Percentiles rank a stretch among this genome's conserved stretches.
These are phyloP conservation scores for Pseudocercospora eumusae DNA, from an alignment of 2,329 filamentous ascomycete species.

Conservation along the genomic window DNA sequence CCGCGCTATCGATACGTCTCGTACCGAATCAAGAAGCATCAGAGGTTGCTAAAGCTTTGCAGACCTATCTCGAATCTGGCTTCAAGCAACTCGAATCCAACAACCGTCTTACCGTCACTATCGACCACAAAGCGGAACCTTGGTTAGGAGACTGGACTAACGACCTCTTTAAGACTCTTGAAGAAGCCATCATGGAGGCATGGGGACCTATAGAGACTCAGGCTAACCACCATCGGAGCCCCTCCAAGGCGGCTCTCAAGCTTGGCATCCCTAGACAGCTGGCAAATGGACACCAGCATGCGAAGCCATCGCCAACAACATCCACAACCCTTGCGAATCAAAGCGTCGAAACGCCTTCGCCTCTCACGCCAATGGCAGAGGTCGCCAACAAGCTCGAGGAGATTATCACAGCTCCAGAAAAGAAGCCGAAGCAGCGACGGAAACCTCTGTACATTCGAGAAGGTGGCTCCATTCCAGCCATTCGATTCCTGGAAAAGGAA, in stretches of 20 bases:
- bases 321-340: slow-evolving; percentile 35
- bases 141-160: slow-evolving; percentile 87
- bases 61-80: slow-evolving; percentile 65
- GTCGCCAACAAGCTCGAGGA: slow-evolving; percentile 29
- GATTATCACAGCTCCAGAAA: slow-evolving; percentile 41
- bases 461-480: slow-evolving; percentile 91
- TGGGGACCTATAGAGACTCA: slow-evolving; percentile 65
- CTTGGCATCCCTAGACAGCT: slow-evolving; percentile 14
- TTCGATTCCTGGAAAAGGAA: slow-evolving; percentile 91
- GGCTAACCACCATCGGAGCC: slow-evolving; percentile 28
- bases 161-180: slow-evolving; percentile 85
- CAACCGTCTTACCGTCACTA: slow-evolving; percentile 76
- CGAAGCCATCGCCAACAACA: slow-evolving; percentile 52
- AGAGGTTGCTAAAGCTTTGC: slow-evolving; percentile 69
- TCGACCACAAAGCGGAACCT: slow-evolving; percentile 91
- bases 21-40: slow-evolving; percentile 91
- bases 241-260: slow-evolving; percentile 24
- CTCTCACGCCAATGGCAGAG: slow-evolving; percentile 32
- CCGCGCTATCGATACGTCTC: slow-evolving; percentile 83
- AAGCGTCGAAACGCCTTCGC: slow-evolving; percentile 27
- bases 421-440: slow-evolving; percentile 27
- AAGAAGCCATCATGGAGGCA: slow-evolving; percentile 77
- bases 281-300: slow-evolving; percentile 28
- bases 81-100: slow-evolving; percentile 76
- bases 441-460: slow-evolving; percentile 92